Percentiles rank a stretch among this genome's conserved stretches.
Evolutionary conservation across 1,284 basidiomycete genomes (phyloP).

Genomic region (Puccinia triticina): DNA sequence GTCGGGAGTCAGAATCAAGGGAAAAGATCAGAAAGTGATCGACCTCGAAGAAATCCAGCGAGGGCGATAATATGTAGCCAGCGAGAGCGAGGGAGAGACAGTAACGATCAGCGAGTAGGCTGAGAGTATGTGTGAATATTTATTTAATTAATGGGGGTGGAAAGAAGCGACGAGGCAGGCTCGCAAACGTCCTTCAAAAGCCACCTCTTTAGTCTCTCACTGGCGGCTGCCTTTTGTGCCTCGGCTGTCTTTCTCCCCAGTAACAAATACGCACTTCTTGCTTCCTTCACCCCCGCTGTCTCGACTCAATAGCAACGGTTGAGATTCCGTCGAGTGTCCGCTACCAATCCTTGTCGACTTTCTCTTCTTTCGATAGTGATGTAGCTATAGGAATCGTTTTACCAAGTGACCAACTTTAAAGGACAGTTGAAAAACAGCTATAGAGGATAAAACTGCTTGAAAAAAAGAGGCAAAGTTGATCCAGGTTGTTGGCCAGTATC

Average conservation of each 20-base stretch:
- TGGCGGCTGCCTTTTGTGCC: neutral
- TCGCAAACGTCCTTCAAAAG: neutral
- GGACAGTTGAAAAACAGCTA: no score
- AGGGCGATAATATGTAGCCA: neutral
- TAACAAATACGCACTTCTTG: no score
- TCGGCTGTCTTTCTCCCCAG: conserved; percentile 9
- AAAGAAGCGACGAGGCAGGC: neutral
- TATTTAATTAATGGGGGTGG: neutral
- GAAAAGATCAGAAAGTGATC: neutral
- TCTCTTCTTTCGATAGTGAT: no score
- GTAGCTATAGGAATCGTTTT: no score
- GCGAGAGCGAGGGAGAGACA: conserved; percentile 15
- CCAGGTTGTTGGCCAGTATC: no score
- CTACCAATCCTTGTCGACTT: no score
- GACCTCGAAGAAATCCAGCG: neutral
- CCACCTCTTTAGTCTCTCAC: neutral
- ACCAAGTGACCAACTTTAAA: no score
- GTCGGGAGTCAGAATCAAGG: neutral
- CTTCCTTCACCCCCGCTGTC: no score
- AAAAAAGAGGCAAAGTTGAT: no score
- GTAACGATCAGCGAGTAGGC: conserved; percentile 17
- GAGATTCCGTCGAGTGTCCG: no score
- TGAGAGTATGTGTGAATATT: neutral
- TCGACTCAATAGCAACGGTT: no score
- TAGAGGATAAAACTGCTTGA: no score